Conservation (phyloP, 2,329 filamentous ascomycete genomes). For the Calonectria hawksworthii region DNA sequence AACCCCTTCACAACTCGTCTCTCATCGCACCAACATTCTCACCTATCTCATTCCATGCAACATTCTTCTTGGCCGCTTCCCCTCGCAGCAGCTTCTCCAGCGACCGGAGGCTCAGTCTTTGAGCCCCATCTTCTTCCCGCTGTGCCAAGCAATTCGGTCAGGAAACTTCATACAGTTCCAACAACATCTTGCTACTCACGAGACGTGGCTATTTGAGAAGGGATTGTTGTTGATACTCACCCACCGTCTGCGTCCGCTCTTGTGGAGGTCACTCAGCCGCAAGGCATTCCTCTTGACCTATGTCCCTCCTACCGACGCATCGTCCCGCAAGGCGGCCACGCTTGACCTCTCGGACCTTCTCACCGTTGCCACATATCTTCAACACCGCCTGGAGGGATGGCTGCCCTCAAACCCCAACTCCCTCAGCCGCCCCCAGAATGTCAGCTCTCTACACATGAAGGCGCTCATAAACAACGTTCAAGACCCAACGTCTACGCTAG, state of each 20-base stretch:
- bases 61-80: slow-evolving; percentile 87
- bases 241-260: slow-evolving; percentile 82
- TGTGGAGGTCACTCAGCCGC: slow-evolving; percentile 87
- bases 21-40: slow-evolving; percentile 84
- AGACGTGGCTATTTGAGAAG: slow-evolving; percentile 81
- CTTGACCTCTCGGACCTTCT: slow-evolving; percentile 80
- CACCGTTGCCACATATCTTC: slow-evolving; percentile 73
- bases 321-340: slow-evolving; percentile 76
- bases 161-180: slow-evolving; percentile 85
- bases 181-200: slow-evolving; percentile 72
- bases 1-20: slow-evolving; percentile 70
- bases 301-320: slow-evolving; percentile 70
- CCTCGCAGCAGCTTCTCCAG: slow-evolving; percentile 74
- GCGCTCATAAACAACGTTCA: slow-evolving; percentile 63
- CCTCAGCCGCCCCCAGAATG: slow-evolving; percentile 56
- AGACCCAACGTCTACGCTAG: slow-evolving; percentile 57
- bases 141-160: slow-evolving; percentile 78
- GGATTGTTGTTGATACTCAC: slow-evolving; percentile 82
- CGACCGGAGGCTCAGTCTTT: slow-evolving; percentile 75
- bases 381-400: slow-evolving; percentile 74
- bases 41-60: slow-evolving; percentile 88
- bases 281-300: slow-evolving; percentile 85
- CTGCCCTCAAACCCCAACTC: slow-evolving; percentile 54
- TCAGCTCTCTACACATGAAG: slow-evolving; percentile 66
- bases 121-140: slow-evolving; percentile 76